A percentile compares a stretch with the other conserved stretches of the same genome.
phyloP scores from a whole-genome alignment of 805 yeast species.

The Naumovozyma baii region DNA sequence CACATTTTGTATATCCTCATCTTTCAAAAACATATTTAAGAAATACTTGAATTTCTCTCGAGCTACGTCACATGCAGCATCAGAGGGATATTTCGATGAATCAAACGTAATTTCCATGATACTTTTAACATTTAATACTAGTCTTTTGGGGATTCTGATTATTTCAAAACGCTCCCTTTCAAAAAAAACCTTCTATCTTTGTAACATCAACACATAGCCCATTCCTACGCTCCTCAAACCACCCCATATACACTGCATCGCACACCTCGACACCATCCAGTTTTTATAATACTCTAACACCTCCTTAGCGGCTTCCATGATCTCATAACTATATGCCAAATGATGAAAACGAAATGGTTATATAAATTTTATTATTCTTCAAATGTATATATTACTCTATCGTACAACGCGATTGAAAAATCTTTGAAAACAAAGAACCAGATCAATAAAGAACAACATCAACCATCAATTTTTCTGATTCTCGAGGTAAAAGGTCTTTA shows the following conservation, averaged over 20 bases:
- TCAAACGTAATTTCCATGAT: slow-evolving; percentile 13
- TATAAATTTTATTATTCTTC: neutral
- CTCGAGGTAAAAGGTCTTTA: neutral
- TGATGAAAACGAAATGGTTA: too few species aligned
- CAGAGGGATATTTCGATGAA: slow-evolving; percentile 15
- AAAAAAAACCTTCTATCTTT: neutral
- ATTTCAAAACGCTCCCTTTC: slow-evolving; percentile 20
- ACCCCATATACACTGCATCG: neutral
- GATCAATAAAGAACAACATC: too few species aligned
- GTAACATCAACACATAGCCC: neutral
- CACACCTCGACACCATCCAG: neutral
- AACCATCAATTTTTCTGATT: too few species aligned
- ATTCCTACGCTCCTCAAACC: neutral
- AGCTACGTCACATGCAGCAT: slow-evolving; percentile 21
- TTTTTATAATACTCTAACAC: too few species aligned
- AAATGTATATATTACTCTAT: too few species aligned
- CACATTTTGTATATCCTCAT: slow-evolving; percentile 6
- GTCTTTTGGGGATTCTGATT: slow-evolving; percentile 31
- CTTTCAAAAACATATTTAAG: slow-evolving; percentile 21
- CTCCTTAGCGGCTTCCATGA: too few species aligned
- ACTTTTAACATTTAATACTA: slow-evolving; percentile 28
- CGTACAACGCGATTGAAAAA: neutral
- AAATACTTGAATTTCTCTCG: slow-evolving; percentile 22
- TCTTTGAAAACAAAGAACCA: neutral
- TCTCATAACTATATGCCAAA: too few species aligned